phyloP scores from a whole-genome alignment of 2,329 filamentous ascomycete species.

The Sporothrix dimorphospora region DNA sequence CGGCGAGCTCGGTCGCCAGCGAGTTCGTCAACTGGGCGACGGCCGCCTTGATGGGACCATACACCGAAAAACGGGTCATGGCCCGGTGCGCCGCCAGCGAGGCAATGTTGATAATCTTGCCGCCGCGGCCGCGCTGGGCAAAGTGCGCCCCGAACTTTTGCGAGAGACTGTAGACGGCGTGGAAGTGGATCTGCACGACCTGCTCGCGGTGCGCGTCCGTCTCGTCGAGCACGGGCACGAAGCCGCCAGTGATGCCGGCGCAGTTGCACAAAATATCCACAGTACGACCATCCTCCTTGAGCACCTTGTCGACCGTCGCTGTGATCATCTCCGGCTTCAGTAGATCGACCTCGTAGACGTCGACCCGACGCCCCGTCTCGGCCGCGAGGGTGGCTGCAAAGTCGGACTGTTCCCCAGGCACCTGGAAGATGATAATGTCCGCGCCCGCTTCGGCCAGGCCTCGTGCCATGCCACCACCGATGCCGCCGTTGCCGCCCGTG shows the following conservation, averaged over 20 bases:
- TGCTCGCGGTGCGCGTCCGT: slow-evolving; percentile 18
- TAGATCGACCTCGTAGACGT: slow-evolving; percentile 9
- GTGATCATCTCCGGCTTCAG: background rate
- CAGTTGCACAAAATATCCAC: slow-evolving; percentile 13
- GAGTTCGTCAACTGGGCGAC: background rate
- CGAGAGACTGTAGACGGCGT: slow-evolving; percentile 19
- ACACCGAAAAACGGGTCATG: background rate
- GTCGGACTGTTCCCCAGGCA: slow-evolving; percentile 31
- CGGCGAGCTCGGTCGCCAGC: background rate
- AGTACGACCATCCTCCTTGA: background rate
- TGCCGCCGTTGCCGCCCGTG: slow-evolving; percentile 22
- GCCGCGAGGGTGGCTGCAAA: slow-evolving; percentile 16
- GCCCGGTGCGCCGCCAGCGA: background rate
- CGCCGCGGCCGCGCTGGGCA: background rate
- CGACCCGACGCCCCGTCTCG: background rate
- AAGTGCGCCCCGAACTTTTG: background rate
- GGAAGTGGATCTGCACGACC: slow-evolving; percentile 21
- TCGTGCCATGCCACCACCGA: slow-evolving; percentile 18
- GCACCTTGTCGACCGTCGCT: background rate
- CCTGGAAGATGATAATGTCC: slow-evolving; percentile 30
- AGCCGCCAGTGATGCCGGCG: slow-evolving; percentile 4
- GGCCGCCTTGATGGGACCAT: background rate
- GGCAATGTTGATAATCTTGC: slow-evolving; percentile 20
- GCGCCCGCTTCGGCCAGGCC: slow-evolving; percentile 23
- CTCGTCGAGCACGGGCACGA: slow-evolving; percentile 13